A percentile compares a stretch with the other conserved stretches of the same genome.
These are phyloP conservation scores for Geotrichum carabidarum DNA, from an alignment of 1,139 yeast genomes.

Conservation along the genomic window DNA sequence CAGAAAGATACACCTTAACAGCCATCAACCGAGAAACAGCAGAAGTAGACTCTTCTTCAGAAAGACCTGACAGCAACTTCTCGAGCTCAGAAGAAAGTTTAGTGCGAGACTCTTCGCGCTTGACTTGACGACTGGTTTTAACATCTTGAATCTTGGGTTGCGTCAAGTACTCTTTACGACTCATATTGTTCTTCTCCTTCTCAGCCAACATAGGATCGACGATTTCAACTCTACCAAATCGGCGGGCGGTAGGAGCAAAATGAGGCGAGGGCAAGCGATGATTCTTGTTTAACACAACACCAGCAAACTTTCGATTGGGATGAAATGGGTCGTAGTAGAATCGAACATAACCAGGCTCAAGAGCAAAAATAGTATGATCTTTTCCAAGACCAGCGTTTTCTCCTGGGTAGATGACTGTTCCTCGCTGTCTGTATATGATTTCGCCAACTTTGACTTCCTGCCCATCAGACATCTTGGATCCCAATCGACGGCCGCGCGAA, in stretches of 20 bases:
- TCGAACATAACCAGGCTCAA: constrained; percentile 89
- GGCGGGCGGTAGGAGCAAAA: constrained; percentile 76
- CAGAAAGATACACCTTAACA: constrained; percentile 47
- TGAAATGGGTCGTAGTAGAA: constrained; percentile 96
- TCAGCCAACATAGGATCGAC: constrained; percentile 48
- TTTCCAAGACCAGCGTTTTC: constrained; percentile 81
- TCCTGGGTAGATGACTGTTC: constrained; percentile 95
- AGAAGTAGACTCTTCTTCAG: constrained; percentile 38
- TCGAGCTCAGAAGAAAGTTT: constrained; percentile 31
- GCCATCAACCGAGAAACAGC: constrained; percentile 51
- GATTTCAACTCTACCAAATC: constrained; percentile 69
- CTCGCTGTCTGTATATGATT: constrained; percentile 90
- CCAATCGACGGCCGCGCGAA: constrained; percentile 92
- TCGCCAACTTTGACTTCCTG: constrained; percentile 70
- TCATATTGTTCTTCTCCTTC: constrained; percentile 53
- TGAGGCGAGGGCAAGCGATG: constrained; percentile 78
- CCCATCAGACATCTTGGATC: constrained; percentile 81
- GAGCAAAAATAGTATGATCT: constrained; percentile 88
- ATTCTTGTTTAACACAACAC: constrained; percentile 68
- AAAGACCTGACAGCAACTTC: constrained; percentile 31
- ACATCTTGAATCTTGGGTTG: constrained; percentile 48
- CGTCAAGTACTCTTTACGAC: constrained; percentile 58
- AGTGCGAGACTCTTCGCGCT: constrained; percentile 36
- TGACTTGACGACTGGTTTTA: constrained; percentile 40
- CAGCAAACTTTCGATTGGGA: constrained; percentile 85